Conservation (phyloP, 345 rosid species). For the Ceriops zippeliana region DNA sequence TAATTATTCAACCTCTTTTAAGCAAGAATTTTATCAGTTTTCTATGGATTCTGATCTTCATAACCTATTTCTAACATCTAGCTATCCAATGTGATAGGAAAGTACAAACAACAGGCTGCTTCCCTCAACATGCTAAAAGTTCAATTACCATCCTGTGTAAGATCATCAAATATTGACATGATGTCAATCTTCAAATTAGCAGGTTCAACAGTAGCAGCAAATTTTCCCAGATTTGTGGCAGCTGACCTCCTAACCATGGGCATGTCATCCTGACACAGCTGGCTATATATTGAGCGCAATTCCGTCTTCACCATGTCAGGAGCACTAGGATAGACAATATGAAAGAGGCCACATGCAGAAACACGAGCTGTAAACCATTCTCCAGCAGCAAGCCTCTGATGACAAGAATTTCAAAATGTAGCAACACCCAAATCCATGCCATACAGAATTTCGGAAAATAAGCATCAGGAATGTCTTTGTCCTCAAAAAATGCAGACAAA, state of each 20-base stretch:
- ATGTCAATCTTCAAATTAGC: slow-evolving; percentile 78
- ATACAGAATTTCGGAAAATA: background rate
- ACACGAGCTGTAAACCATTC: slow-evolving; percentile 99
- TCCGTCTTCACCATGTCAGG: slow-evolving; percentile 68
- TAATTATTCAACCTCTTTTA: background rate
- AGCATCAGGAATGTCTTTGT: background rate
- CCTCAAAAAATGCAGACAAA: background rate
- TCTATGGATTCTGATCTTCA: background rate
- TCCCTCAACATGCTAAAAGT: background rate
- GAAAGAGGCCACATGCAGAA: slow-evolving; percentile 88
- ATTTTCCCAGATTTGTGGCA: slow-evolving; percentile 85
- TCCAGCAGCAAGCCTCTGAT: slow-evolving; percentile 87
- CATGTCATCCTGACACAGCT: slow-evolving; percentile 97
- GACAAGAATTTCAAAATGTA: slow-evolving; percentile 4
- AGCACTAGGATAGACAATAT: slow-evolving; percentile 90
- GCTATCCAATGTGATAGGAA: background rate
- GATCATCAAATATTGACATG: slow-evolving; percentile 87
- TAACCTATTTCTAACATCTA: background rate
- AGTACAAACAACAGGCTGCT: background rate
- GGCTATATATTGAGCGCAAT: slow-evolving; percentile 61
- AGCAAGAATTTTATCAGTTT: background rate
- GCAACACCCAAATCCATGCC: background rate
- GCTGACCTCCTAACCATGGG: slow-evolving; percentile 99
- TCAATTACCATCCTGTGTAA: slow-evolving; percentile 91
- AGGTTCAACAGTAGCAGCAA: slow-evolving; percentile 94